Base-by-base conservation (phyloP, 2,329 filamentous ascomycete genomes). In the Colletotrichum cereale region DNA sequence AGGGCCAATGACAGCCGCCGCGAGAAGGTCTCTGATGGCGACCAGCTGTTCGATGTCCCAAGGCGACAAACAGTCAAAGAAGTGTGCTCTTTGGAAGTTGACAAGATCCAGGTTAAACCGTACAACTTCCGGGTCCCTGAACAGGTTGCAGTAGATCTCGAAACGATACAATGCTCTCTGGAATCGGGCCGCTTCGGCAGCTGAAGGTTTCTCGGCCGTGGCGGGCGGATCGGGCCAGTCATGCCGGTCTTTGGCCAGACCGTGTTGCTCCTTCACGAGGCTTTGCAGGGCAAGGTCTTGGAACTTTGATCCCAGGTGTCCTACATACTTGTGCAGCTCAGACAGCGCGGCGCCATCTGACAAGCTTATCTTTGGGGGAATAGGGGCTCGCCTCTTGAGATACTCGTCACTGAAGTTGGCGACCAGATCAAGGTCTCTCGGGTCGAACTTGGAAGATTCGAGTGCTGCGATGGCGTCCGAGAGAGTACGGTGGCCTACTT, bases 31-130 rank as follows among this genome's bases (percentile, higher is more conserved):
- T 2, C 65, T 60, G 26, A 26, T 60, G 0, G 65, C 65, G 7
- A 69, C 69, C 11, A 72, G 40, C 21, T 72, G 69, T 31, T 72
- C 69, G 34, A 69, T 64, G 26, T 72, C 69, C 69, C 69, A 71
- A 10, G 52, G 69, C 24, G 69, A 69, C 24, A 72, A 47, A 10
- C 31, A 60, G 16, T 72, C 66, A 40, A 72, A 72, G 10, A 69
- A 72, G 26, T 72, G 66, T 47, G 47, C 47, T 53, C 60, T 50
- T 10, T 72, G 69, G 24, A 72, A 72, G 36, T 69, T 72, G 3
- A 72, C 65, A n/a, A 56, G 47, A 21, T 72, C 69, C 16, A 72
- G 38, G 12, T 72, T 69, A 40, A 71, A 71, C 3, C 65, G 58
- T n/a, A 71, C 69, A 5, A 71, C 69, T 31, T 71, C 69, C 3